Evolutionary conservation across 192 early-diverging fungal species (phyloP).

Genomic region (Coemansia sp.): DNA sequence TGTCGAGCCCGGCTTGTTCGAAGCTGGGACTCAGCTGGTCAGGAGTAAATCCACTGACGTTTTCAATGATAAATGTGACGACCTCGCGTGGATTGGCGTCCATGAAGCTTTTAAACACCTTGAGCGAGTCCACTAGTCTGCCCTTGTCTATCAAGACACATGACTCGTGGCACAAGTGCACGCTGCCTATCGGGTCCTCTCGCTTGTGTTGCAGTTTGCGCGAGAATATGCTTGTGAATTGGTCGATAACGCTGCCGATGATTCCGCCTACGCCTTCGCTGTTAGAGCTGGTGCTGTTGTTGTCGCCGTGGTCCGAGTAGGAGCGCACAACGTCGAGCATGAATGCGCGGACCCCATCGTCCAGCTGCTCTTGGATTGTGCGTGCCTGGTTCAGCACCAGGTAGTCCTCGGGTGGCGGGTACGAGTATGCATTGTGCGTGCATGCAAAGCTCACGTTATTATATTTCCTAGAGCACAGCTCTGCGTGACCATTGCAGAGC

Average conservation of each 20-base stretch:
- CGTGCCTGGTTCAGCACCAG: slow-evolving; percentile 65
- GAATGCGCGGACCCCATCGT: slow-evolving; percentile 73
- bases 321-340: slow-evolving; percentile 63
- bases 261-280: not conserved
- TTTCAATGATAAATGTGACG: slow-evolving; percentile 75
- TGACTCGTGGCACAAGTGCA: slow-evolving; percentile 70
- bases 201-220: not conserved
- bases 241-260: not conserved
- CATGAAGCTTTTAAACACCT: slow-evolving; percentile 59
- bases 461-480: slow-evolving; percentile 65
- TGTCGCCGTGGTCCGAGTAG: not conserved
- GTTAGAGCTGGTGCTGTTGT: not conserved
- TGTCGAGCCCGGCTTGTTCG: slow-evolving; percentile 50
- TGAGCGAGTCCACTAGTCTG: slow-evolving; percentile 54
- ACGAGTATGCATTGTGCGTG: slow-evolving; percentile 76
- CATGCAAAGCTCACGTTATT: slow-evolving; percentile 64
- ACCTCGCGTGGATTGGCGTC: slow-evolving; percentile 71
- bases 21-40: slow-evolving; percentile 59
- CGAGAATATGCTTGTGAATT: not conserved
- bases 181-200: slow-evolving; percentile 4
- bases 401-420: slow-evolving; percentile 28
- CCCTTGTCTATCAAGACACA: slow-evolving; percentile 69
- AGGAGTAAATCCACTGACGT: slow-evolving; percentile 55
- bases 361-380: slow-evolving; percentile 64
- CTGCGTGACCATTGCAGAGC: slow-evolving; percentile 65